These are phyloP conservation scores for Trichoderma sp. DNA, from an alignment of 2,329 filamentous ascomycete genomes.

Conservation along the genomic window DNA sequence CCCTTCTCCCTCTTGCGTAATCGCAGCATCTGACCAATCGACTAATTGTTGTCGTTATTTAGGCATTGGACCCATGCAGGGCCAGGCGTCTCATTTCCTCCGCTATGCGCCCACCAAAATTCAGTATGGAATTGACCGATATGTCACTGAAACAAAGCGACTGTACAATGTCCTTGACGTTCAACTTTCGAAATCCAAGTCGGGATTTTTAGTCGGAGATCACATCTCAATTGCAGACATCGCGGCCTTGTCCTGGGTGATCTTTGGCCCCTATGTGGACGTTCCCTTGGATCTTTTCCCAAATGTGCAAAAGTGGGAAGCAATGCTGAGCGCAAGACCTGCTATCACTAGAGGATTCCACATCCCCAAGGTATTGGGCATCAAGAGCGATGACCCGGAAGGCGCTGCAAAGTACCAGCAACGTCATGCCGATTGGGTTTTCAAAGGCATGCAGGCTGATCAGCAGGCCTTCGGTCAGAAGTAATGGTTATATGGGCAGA, in stretches of 20 bases:
- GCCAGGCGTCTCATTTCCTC: neutral
- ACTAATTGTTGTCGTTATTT: neutral
- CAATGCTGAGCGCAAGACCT: neutral
- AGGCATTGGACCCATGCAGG: neutral
- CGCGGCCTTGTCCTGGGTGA: neutral
- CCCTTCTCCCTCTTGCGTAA: neutral
- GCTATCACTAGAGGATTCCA: neutral
- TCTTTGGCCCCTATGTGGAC: neutral
- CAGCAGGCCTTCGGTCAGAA: neutral
- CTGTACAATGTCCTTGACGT: neutral
- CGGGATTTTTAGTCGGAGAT: neutral
- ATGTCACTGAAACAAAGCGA: conserved; percentile 3
- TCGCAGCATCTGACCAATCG: neutral
- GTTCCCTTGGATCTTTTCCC: neutral
- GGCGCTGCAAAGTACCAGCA: neutral
- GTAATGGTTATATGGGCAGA: neutral
- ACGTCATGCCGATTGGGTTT: neutral
- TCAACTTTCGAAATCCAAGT: neutral
- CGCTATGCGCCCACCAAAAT: conserved; percentile 1
- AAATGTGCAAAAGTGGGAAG: conserved; percentile 2
- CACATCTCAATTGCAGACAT: conserved; percentile 3
- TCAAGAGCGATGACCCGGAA: neutral
- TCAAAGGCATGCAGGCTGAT: neutral
- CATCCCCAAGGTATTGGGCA: neutral
- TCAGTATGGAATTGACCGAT: neutral